Evolutionary conservation across 1,139 yeast species (phyloP), one percentile per base, ranked within the genome.

Genomic region (Geotrichum phurueaensis): DNA sequence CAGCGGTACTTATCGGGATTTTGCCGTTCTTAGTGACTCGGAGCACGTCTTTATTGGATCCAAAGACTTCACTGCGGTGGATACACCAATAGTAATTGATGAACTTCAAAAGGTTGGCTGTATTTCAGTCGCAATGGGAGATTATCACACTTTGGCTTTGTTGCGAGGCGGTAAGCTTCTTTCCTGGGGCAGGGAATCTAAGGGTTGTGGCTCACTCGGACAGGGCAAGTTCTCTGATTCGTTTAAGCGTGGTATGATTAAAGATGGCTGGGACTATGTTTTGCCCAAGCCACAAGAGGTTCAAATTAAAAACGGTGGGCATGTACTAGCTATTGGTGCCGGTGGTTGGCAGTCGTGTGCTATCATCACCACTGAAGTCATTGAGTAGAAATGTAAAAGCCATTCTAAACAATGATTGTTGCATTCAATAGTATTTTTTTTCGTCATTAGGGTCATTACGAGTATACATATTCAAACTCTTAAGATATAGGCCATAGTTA

Each of bases 261-360:
- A 68, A 4, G 68, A 67, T 5, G 66, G 51, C 10, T 69, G 70
- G 4, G 79, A 78, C 25, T 64, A 68, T 7, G 73, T 73, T 18
- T 81, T 84, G 0, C 58, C 58, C 0, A 74, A 68, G 48, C 92
- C 92, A 0, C 72, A 77, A 0, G 69, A 68, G 47, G 77, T 84
- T 22, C 68, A 71, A 4, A 64, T 54, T 3, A n/a, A 43, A 7
- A 39, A 65, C 5, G 70, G 70, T 1, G 84, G 83, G 0, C 75
- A 78, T 13, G 81, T 77, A 69, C 64, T 81, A 18, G 82, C 83
- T 0, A 79, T 85, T 55, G 79, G 87, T 1, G 88, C 90, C 13
- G 83, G 85, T n/a, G 96, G 96, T 1, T 87, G 94, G 95, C 95
- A 87, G 62, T 83, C 90, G 0, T 84, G 85, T 52, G 94, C 85